A percentile compares a stretch with the other conserved stretches of the same genome.
phyloP scores from a whole-genome alignment of 108 stramenopile genomes.

The Cyclotella sp. region DNA sequence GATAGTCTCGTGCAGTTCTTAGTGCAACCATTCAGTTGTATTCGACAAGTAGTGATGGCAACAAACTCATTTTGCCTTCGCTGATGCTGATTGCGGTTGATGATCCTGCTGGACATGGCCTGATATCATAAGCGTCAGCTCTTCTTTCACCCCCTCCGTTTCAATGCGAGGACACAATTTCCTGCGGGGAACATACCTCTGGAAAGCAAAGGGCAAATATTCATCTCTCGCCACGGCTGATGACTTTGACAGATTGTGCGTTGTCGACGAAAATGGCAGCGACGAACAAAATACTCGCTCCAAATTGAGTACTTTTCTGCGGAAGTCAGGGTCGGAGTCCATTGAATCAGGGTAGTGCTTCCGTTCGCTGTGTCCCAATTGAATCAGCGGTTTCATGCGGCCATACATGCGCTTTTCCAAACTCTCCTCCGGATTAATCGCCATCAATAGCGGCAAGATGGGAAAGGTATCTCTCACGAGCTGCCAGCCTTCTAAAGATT shows the following conservation, averaged over 20 bases:
- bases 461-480: conserved; percentile 36
- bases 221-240: neutral
- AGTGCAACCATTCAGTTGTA: too few species aligned
- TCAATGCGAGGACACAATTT: conserved; percentile 49
- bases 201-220: conserved; percentile 34
- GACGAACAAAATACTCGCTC: conserved; percentile 45
- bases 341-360: conserved; percentile 49
- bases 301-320: conserved; percentile 45
- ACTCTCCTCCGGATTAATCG: conserved; percentile 35
- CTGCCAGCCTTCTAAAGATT: conserved; percentile 45
- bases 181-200: conserved; percentile 44
- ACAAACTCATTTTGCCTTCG: neutral
- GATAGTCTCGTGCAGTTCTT: too few species aligned
- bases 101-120: conserved; percentile 45
- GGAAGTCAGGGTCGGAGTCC: conserved; percentile 36
- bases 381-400: conserved; percentile 36
- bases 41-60: too few species aligned
- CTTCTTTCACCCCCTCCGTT: conserved; percentile 41
- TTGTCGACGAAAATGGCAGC: conserved; percentile 34
- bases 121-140: conserved; percentile 54
- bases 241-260: neutral
- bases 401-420: conserved; percentile 41
- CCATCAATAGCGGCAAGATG: conserved; percentile 36
- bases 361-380: conserved; percentile 25
- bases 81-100: neutral